Evolutionary conservation across 2,329 filamentous ascomycete species (phyloP).

Genomic region (Venturiaceae sp.): DNA sequence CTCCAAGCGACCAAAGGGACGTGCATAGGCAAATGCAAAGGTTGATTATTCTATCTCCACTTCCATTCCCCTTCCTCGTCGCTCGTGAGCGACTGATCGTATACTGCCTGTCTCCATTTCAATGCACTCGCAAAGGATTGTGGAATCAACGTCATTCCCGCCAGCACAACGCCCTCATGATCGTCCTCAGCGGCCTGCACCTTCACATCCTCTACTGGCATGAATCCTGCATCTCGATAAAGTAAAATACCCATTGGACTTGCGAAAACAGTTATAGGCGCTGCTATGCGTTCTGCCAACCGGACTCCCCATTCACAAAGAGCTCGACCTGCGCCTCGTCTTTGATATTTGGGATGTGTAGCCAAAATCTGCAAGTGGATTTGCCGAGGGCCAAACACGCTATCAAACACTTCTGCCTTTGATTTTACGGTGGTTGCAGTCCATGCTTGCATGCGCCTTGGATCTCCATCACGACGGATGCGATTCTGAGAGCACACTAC

Average conservation of each 20-base stretch:
- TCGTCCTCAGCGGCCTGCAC: constrained; percentile 9
- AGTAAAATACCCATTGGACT: constrained; percentile 12
- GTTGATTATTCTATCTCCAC: neutral
- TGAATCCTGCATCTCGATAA: constrained; percentile 11
- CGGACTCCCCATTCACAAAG: constrained; percentile 10
- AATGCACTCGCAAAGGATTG: neutral
- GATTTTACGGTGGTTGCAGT: constrained; percentile 1
- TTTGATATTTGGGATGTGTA: constrained; percentile 10
- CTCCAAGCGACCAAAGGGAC: neutral
- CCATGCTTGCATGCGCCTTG: constrained; percentile 10
- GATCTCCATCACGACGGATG: constrained; percentile 7
- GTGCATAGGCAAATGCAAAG: neutral
- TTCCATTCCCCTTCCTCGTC: neutral
- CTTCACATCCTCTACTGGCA: constrained; percentile 2
- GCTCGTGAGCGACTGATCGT: neutral
- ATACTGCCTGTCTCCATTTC: neutral
- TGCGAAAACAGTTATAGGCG: constrained; percentile 10
- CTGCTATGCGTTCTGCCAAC: constrained; percentile 3
- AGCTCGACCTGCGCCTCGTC: constrained; percentile 7
- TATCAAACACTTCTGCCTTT: constrained; percentile 8
- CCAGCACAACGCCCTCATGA: constrained; percentile 6
- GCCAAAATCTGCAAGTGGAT: constrained; percentile 11
- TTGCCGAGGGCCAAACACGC: constrained; percentile 7
- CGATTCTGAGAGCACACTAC: neutral
- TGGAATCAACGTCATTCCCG: constrained; percentile 7